A percentile compares a stretch with the other conserved stretches of the same genome.
Conservation (phyloP, 352 stramenopile species). For the Pythium brachiatum region DNA sequence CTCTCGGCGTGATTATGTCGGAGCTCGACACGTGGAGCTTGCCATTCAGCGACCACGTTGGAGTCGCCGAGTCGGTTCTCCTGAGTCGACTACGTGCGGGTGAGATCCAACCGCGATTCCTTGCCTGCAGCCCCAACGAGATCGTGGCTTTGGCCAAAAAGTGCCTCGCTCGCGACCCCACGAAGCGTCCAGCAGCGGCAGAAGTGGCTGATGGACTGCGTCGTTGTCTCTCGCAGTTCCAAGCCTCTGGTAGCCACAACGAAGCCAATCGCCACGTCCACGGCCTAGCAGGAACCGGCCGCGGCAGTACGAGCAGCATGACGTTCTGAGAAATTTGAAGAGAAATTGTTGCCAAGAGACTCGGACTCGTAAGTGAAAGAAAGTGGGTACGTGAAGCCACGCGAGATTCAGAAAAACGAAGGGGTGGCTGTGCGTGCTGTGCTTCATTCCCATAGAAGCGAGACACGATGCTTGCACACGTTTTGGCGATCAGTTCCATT, state of each 20-base stretch:
- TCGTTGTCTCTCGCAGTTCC: slow-evolving; percentile 13
- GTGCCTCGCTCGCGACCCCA: slow-evolving; percentile 35
- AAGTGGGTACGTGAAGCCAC: neutral
- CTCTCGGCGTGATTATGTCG: slow-evolving; percentile 49
- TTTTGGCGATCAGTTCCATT: too few relatives aligned
- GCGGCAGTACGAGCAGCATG: slow-evolving; percentile 7
- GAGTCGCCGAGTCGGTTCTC: slow-evolving; percentile 36
- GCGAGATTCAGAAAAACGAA: neutral
- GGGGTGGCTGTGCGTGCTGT: too few relatives aligned
- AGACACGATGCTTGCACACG: too few relatives aligned
- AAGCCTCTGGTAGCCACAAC: neutral
- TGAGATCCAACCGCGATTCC: slow-evolving; percentile 32
- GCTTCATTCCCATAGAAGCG: too few relatives aligned
- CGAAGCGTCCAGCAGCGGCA: slow-evolving; percentile 32
- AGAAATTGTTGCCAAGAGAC: neutral
- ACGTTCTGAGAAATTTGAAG: slow-evolving; percentile 3
- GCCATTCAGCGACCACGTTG: slow-evolving; percentile 37
- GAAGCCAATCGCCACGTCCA: too few relatives aligned
- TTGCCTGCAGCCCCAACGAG: slow-evolving; percentile 13
- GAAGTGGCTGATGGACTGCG: slow-evolving; percentile 40
- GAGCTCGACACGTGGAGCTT: slow-evolving; percentile 47
- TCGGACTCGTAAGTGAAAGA: neutral
- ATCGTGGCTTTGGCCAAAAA: slow-evolving; percentile 36
- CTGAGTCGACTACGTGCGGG: slow-evolving; percentile 36
- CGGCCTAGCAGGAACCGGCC: neutral